Base-by-base conservation (phyloP, 208 protist species). In the Naegleria fowleri region DNA sequence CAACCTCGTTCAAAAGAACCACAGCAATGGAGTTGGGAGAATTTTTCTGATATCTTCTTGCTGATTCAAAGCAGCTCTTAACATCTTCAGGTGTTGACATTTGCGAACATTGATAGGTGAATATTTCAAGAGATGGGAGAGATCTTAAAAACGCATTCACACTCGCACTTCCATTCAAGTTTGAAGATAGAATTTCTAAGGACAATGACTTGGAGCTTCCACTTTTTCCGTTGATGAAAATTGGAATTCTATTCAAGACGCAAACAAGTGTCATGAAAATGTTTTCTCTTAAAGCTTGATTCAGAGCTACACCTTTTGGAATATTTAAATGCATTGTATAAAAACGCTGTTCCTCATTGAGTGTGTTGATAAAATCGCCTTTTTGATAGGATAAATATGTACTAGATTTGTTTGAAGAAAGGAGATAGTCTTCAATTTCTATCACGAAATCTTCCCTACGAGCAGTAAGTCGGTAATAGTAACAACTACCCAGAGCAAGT, bases 1-100 rank as follows among this genome's bases (percentile, higher is more conserved):
- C 96, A 7, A 97, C 94, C 52, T 97, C 96, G 39, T 97, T 96
- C 25, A 97, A 94, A 6, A 97, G 58, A 41, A 97, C 93, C 25
- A 97, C 93, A 4, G 91, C n/a, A 55, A 91, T 59, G 36, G 40
- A 6, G 9, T 52, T 91, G 6, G 92, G 36, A 41, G 29, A 41
- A 76, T 93, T 91, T 39, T 91, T 90, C 33, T 93, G 83, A 79
- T 91, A 93, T 36, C 51, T 79, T 22, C 29, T 43, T 0, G 95
- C 96, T 33, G 75, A 91, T 9, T 95, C 90, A 79, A 94, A 96
- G 11, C 91, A 83, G 5, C 91, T 38, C 22, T 86, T 83, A 3
- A 97, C 95, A 25, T 88, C 94, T 25, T 96, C 93, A 22, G 91
- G 88, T 11, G 92, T 97, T 0, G 94, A 93, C 4, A 92, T 38